Conservation (phyloP, 805 yeast genomes). For the Wickerhamiella azymoides region DNA sequence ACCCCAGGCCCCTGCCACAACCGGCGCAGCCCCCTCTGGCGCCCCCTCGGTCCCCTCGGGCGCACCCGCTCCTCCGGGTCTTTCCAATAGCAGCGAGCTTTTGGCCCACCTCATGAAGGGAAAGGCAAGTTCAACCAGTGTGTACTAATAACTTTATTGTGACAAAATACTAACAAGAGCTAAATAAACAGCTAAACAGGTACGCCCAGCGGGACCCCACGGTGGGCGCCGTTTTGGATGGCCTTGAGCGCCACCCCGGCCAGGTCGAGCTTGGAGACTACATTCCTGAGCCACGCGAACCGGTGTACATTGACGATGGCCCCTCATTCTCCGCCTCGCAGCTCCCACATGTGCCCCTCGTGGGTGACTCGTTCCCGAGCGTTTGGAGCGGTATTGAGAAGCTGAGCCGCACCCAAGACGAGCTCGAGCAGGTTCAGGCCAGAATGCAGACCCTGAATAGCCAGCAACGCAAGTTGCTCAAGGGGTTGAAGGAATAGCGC, state of each 20-base stretch:
- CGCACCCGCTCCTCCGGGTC: neutral
- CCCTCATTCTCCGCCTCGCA: constrained; percentile 12
- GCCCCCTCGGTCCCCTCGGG: too few species aligned
- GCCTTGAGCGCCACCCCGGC: neutral
- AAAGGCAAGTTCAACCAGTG: constrained; percentile 17
- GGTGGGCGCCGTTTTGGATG: neutral
- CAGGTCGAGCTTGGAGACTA: neutral
- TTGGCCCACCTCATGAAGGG: constrained; percentile 78
- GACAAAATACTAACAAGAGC: constrained; percentile 4
- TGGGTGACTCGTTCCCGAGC: constrained; percentile 17
- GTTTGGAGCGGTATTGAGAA: constrained; percentile 18
- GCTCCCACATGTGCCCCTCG: constrained; percentile 14
- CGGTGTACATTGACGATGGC: constrained; percentile 14
- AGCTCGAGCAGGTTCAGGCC: constrained; percentile 4
- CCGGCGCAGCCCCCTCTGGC: constrained; percentile 4
- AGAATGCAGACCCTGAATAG: neutral
- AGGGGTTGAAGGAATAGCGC: neutral
- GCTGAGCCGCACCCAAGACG: constrained; percentile 8
- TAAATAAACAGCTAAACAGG: constrained; percentile 7
- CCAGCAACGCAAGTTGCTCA: neutral
- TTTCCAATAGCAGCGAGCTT: constrained; percentile 54
- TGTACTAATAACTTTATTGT: constrained; percentile 14
- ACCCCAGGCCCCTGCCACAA: constrained; percentile 17
- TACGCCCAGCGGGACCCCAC: constrained; percentile 3
- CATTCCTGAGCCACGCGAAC: neutral